Base-by-base conservation (phyloP, 169 alveolate genomes). In the Blepharisma undulans region DNA sequence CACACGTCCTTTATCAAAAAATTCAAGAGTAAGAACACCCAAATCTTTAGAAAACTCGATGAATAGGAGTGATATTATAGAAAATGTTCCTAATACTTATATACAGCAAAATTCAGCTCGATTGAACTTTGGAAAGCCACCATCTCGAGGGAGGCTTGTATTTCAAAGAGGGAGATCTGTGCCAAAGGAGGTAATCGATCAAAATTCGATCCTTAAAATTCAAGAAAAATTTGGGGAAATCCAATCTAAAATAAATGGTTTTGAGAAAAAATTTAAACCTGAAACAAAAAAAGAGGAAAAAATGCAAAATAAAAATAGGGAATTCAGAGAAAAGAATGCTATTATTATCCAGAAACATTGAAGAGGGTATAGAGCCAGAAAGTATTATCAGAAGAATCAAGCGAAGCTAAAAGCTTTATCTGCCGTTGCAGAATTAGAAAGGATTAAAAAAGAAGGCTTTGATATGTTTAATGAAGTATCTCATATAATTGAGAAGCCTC, bases 341-440 rank as follows among this genome's bases (percentile, higher is more conserved):
- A 59, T 8, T 21, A 82, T 5, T 1, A 82, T 82, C 7, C 89
- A 82, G n/a, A 48, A 32, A 30, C 18, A 22, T 29, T 82, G 89
- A 74, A 82, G 89, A 82, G 89, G 89, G 12, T 82, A 82, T 60
- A 72, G 10, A 82, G 89, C 29, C n/a, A 1, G 89, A 34, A 82
- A 82, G 36, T 22, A 48, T 22, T 32, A 29, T 4, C 7, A 4
- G 1, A 74, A 74, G 29, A 74, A 74, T 5, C 66, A 48, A 48
- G 3, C 66, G 14, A 48, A 48, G 66, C 66, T 48, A 18, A 74
- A 74, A 18, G 80, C 80, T 29, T 29, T 25, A 74, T 25, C 80
- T 74, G 80, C 80, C 18, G 33, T 74, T 2, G 36, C 29, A 74
- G 80, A 74, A 74, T 29, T 74, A 74, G 80, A 74, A 74, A 74